Evolutionary conservation across 352 stramenopile genomes (phyloP).

Genomic region (Globisporangium camurandrum): DNA sequence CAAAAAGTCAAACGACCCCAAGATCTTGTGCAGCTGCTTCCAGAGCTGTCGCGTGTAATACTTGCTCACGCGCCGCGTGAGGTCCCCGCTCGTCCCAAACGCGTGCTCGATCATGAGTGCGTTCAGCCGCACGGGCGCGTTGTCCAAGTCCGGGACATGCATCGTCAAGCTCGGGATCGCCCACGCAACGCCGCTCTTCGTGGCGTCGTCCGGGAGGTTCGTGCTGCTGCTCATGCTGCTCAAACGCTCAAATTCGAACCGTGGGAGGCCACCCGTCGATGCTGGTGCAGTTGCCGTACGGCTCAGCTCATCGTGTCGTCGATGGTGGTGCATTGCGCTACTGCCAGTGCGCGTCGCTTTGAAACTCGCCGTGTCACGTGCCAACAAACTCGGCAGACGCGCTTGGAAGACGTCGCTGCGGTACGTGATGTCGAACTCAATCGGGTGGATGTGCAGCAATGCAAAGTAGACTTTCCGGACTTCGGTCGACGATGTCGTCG

Average conservation of each 20-base stretch:
- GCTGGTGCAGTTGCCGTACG: slow-evolving; percentile 28
- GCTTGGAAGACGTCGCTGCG: slow-evolving; percentile 82
- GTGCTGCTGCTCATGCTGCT: background rate
- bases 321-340: background rate
- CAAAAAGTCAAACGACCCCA: slow-evolving; percentile 86
- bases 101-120: slow-evolving; percentile 86
- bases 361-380: slow-evolving; percentile 48
- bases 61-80: slow-evolving; percentile 80
- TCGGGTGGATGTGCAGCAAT: slow-evolving; percentile 80
- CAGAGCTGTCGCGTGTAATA: slow-evolving; percentile 86
- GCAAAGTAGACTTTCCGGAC: slow-evolving; percentile 86
- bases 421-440: slow-evolving; percentile 86
- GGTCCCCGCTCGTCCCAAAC: slow-evolving; percentile 81
- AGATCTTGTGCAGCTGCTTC: slow-evolving; percentile 86
- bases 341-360: slow-evolving; percentile 15
- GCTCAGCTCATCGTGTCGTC: slow-evolving; percentile 22
- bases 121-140: slow-evolving; percentile 77
- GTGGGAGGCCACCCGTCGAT: slow-evolving; percentile 11
- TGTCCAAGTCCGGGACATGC: slow-evolving; percentile 86
- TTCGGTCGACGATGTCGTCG: slow-evolving; percentile 56
- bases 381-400: slow-evolving; percentile 34
- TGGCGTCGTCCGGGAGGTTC: slow-evolving; percentile 21
- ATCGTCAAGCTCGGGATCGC: slow-evolving; percentile 82
- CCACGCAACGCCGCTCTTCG: slow-evolving; percentile 54
- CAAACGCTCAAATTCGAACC: slow-evolving; percentile 25